phyloP scores from a whole-genome alignment of 257 asterid genomes.

The Ilex aquifolium region DNA sequence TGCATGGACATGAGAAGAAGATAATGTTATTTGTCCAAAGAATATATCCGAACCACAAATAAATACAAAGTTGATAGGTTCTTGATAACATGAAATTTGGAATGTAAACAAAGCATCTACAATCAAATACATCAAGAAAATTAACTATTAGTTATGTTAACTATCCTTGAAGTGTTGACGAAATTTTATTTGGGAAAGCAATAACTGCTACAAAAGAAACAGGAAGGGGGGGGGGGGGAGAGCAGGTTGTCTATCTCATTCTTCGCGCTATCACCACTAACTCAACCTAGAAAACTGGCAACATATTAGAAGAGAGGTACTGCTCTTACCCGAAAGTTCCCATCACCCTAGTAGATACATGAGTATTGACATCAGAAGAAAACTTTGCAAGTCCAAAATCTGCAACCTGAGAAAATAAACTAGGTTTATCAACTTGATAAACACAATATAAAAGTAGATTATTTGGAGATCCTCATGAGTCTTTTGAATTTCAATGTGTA shows the following conservation, averaged over 20 bases:
- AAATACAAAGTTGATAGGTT: neutral
- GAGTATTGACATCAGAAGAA: conserved; percentile 65
- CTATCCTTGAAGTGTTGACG: no score
- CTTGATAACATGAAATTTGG: no score
- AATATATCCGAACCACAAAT: neutral
- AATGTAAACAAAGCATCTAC: no score
- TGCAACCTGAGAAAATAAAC: conserved; percentile 65
- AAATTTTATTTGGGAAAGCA: no score
- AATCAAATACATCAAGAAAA: no score
- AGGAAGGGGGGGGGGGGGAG: no score
- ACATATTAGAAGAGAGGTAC: no score
- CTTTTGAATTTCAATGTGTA: neutral
- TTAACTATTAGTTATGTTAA: no score
- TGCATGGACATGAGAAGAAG: conserved; percentile 5
- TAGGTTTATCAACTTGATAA: neutral
- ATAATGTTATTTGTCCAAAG: neutral
- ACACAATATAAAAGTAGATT: neutral
- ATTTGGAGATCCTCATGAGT: neutral
- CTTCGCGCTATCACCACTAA: no score
- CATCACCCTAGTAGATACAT: conserved; percentile 91
- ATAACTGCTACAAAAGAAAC: no score
- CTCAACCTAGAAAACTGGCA: no score
- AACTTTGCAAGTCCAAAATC: conserved; percentile 92
- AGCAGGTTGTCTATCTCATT: no score
- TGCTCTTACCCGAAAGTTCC: conserved; percentile 80